phyloP scores from a whole-genome alignment of 495 filamentous ascomycete genomes.

The Aspergillus cavernicola region DNA sequence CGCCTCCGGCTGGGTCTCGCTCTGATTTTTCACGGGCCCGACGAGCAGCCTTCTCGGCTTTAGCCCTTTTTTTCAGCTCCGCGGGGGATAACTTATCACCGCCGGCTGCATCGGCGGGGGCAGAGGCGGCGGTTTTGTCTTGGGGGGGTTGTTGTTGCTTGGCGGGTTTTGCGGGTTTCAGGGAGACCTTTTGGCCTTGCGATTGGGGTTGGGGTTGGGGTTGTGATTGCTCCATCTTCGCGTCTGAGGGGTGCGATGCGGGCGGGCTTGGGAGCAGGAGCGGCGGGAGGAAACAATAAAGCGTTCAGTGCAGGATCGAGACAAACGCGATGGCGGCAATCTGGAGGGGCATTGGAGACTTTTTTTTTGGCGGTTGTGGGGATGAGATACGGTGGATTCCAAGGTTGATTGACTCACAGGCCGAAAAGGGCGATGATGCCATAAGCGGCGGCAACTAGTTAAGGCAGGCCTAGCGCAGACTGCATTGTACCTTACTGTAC shows the following conservation, averaged over 20 bases:
- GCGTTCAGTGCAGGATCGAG: slow-evolving; percentile 23
- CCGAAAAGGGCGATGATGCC: slow-evolving; percentile 34
- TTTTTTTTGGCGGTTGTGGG: slow-evolving; percentile 26
- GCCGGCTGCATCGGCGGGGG: slow-evolving; percentile 14
- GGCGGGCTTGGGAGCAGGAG: slow-evolving; percentile 14
- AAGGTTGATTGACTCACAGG: slow-evolving; percentile 35
- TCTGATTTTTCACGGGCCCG: slow-evolving; percentile 60
- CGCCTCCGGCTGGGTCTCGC: slow-evolving; percentile 19
- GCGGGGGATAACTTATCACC: slow-evolving; percentile 56
- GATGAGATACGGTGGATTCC: too few relatives aligned
- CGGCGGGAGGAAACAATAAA: slow-evolving; percentile 6
- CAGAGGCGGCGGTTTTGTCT: slow-evolving; percentile 24
- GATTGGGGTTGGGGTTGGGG: slow-evolving; percentile 10
- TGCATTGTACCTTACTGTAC: too few relatives aligned
- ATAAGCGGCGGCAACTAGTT: slow-evolving; percentile 29
- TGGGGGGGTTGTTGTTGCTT: slow-evolving; percentile 27
- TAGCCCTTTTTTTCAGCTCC: slow-evolving; percentile 72
- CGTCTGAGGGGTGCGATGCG: slow-evolving; percentile 15
- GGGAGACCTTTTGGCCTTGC: slow-evolving; percentile 21
- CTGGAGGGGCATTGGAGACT: slow-evolving; percentile 28
- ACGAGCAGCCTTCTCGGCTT: slow-evolving; percentile 73
- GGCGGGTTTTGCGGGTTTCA: slow-evolving; percentile 27
- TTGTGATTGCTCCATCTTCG: slow-evolving; percentile 18
- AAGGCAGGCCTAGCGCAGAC: slow-evolving; percentile 24
- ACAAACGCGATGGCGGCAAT: slow-evolving; percentile 18